Conservation (phyloP, 2,329 filamentous ascomycete genomes). For the Alternaria sp. region DNA sequence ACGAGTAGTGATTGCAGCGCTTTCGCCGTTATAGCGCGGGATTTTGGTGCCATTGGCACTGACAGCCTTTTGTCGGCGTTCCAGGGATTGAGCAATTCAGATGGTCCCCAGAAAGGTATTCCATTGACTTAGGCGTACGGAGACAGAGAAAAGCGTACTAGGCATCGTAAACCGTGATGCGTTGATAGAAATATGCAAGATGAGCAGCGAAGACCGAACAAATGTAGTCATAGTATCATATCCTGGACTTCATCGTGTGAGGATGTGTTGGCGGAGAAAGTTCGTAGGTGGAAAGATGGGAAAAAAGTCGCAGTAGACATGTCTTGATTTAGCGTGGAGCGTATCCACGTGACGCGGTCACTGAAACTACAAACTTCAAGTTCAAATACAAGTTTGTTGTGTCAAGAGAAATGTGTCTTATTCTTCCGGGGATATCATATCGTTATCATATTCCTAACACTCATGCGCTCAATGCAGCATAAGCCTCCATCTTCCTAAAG, state of each 20-base stretch:
- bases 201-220: background rate
- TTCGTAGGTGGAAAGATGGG: background rate
- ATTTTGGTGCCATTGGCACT: constrained; percentile 25
- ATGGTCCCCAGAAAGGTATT: background rate
- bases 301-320: background rate
- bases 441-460: background rate
- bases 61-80: background rate
- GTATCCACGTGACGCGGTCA: background rate
- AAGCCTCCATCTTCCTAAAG: background rate
- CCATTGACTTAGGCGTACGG: background rate
- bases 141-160: background rate
- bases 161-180: background rate
- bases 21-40: constrained; percentile 52
- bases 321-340: background rate
- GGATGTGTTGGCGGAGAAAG: background rate
- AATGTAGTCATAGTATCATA: background rate
- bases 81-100: background rate
- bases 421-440: background rate
- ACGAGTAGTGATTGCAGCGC: constrained; percentile 68
- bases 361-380: background rate
- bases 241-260: background rate
- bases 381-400: background rate
- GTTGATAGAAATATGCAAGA: background rate
- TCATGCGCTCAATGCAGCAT: background rate
- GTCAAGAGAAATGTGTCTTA: background rate